Conservation (phyloP, 2,329 filamentous ascomycete species). For the Pseudopithomyces chartarum region DNA sequence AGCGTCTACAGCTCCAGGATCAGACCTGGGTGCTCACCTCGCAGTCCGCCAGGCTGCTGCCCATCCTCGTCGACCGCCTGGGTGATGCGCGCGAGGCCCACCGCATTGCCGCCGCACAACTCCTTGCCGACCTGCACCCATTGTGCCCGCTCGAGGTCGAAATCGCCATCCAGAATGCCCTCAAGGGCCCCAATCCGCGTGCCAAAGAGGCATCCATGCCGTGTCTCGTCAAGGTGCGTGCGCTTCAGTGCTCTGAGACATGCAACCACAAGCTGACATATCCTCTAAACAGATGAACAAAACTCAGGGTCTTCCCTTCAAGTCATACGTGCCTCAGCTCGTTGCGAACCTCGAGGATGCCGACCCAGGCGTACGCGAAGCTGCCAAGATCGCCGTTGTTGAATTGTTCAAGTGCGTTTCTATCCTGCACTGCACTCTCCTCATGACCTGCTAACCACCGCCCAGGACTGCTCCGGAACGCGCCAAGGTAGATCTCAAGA, state of each 20-base stretch:
- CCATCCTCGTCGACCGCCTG: slow-evolving; percentile 80
- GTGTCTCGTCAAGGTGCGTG: slow-evolving; percentile 75
- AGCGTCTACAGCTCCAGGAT: slow-evolving; percentile 83
- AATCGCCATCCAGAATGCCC: slow-evolving; percentile 74
- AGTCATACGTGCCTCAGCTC: slow-evolving; percentile 77
- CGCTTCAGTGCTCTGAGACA: slow-evolving; percentile 4
- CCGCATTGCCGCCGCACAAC: slow-evolving; percentile 73
- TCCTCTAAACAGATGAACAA: slow-evolving; percentile 70
- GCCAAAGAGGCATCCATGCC: slow-evolving; percentile 84
- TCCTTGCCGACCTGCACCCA: slow-evolving; percentile 77
- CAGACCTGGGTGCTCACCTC: slow-evolving; percentile 71
- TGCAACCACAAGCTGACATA: slow-evolving; percentile 14
- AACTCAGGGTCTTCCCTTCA: slow-evolving; percentile 79
- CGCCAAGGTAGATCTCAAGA: slow-evolving; percentile 88
- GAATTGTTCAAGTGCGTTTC: slow-evolving; percentile 76
- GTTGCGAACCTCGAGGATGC: slow-evolving; percentile 90
- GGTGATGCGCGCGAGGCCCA: slow-evolving; percentile 89
- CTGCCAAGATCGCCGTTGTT: slow-evolving; percentile 80
- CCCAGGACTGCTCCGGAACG: slow-evolving; percentile 74
- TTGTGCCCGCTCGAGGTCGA: slow-evolving; percentile 76
- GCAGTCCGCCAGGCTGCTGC: slow-evolving; percentile 73
- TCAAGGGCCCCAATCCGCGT: slow-evolving; percentile 79
- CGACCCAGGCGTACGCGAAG: slow-evolving; percentile 83
- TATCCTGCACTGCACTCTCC: not conserved
- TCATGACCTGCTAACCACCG: slow-evolving; percentile 21